These are phyloP conservation scores for Marasmius sp. DNA, from an alignment of 1,284 basidiomycete genomes.

Conservation along the genomic window DNA sequence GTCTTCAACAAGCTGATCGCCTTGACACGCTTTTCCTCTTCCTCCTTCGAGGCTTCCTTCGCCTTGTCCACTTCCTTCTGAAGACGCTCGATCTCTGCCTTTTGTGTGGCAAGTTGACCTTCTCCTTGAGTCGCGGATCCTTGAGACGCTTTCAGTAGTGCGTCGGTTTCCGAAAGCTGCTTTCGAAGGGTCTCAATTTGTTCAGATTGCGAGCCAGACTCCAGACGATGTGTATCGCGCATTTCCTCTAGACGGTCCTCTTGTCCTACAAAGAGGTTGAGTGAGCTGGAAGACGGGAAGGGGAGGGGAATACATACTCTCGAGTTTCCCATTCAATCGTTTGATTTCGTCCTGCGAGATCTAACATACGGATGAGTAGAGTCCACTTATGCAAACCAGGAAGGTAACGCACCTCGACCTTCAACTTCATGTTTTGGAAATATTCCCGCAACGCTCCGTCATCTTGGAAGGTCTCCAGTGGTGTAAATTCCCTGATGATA, in stretches of 20 bases:
- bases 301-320: slow-evolving; percentile 46
- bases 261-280: slow-evolving; percentile 57
- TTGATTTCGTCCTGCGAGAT: slow-evolving; percentile 73
- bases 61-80: slow-evolving; percentile 61
- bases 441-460: slow-evolving; percentile 70
- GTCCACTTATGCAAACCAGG: background rate
- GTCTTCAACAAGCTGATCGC: slow-evolving; percentile 88
- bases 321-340: slow-evolving; percentile 68
- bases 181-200: slow-evolving; percentile 69
- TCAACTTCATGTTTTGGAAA: slow-evolving; percentile 65
- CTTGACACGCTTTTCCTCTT: slow-evolving; percentile 95
- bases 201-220: slow-evolving; percentile 73
- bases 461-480: slow-evolving; percentile 68
- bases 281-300: background rate
- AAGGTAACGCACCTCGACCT: slow-evolving; percentile 58
- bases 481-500: slow-evolving; percentile 72
- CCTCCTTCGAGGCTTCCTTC: slow-evolving; percentile 74
- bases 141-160: slow-evolving; percentile 59
- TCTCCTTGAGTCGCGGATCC: slow-evolving; percentile 44
- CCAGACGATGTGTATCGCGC: slow-evolving; percentile 77
- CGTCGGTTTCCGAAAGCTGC: slow-evolving; percentile 72
- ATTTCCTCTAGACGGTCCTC: slow-evolving; percentile 83
- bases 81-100: slow-evolving; percentile 55
- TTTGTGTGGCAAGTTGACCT: slow-evolving; percentile 46
- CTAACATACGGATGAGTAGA: slow-evolving; percentile 32